Conservation (phyloP, 2,329 filamentous ascomycete species). For the Beauveria australis region DNA sequence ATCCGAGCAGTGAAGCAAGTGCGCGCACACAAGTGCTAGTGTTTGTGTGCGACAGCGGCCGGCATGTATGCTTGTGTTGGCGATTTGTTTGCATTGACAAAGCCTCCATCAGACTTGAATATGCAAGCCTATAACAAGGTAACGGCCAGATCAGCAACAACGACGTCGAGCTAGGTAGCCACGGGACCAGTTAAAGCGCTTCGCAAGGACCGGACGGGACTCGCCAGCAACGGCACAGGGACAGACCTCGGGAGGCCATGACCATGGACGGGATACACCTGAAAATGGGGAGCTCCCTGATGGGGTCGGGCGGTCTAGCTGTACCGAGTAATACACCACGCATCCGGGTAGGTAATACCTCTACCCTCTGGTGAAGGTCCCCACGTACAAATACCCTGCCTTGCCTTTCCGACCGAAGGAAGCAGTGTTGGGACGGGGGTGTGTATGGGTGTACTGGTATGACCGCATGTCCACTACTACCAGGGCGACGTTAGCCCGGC, state of each 20-base stretch:
- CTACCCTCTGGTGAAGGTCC: not conserved
- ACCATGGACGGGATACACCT: conserved; percentile 7
- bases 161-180: not conserved
- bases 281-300: conserved; percentile 8
- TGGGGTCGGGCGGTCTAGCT: conserved; percentile 9
- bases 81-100: conserved; percentile 8
- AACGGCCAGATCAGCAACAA: conserved; percentile 6
- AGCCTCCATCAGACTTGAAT: not conserved
- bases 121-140: not conserved
- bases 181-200: not conserved
- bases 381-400: conserved; percentile 3
- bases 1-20: not conserved
- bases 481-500: conserved; percentile 4
- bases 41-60: conserved; percentile 9
- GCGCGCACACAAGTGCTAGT: conserved; percentile 7
- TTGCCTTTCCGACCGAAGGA: conserved; percentile 4
- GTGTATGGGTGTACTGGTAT: conserved; percentile 4
- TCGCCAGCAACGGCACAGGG: conserved; percentile 2
- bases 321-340: conserved; percentile 4
- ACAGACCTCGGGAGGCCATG: conserved; percentile 10
- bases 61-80: conserved; percentile 2
- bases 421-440: conserved; percentile 2
- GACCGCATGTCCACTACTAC: not conserved
- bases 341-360: not conserved
- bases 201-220: conserved; percentile 1